Evolutionary conservation across 805 yeast species (phyloP).

Genomic region (Metschnikowia bowlesiae): DNA sequence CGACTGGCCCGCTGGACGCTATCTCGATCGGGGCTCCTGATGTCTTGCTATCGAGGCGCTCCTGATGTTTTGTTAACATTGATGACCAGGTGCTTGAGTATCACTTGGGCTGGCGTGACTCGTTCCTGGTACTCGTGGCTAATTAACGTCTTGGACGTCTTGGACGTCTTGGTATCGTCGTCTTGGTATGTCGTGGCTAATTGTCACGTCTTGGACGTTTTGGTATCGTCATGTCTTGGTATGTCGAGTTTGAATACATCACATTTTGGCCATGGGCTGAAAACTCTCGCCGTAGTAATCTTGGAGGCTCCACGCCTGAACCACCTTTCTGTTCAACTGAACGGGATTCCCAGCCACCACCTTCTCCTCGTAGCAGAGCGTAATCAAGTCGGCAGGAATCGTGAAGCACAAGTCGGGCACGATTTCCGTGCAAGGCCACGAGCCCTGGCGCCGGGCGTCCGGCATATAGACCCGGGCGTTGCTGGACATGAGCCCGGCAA

Average conservation of each 20-base stretch:
- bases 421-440: slow-evolving; percentile 22
- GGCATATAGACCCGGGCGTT: slow-evolving; percentile 37
- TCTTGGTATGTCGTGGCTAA: too few relatives aligned
- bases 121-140: too few relatives aligned
- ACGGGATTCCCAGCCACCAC: neutral
- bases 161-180: too few relatives aligned
- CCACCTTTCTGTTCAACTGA: slow-evolving; percentile 14
- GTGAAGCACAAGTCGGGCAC: slow-evolving; percentile 28
- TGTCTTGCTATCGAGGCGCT: too few relatives aligned
- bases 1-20: too few relatives aligned
- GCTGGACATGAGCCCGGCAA: slow-evolving; percentile 42
- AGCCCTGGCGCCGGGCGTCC: neutral
- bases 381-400: slow-evolving; percentile 30
- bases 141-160: too few relatives aligned
- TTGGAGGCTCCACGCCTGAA: slow-evolving; percentile 23
- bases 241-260: neutral
- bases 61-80: too few relatives aligned
- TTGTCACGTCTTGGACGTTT: too few relatives aligned
- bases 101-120: too few relatives aligned
- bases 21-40: too few relatives aligned
- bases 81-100: too few relatives aligned
- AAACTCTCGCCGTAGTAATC: slow-evolving; percentile 20
- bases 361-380: slow-evolving; percentile 18
- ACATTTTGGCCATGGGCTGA: slow-evolving; percentile 1
- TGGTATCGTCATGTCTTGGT: too few relatives aligned